Evolutionary conservation across 495 filamentous ascomycete species (phyloP).

Genomic region (Hypoxylon lenormandii): DNA sequence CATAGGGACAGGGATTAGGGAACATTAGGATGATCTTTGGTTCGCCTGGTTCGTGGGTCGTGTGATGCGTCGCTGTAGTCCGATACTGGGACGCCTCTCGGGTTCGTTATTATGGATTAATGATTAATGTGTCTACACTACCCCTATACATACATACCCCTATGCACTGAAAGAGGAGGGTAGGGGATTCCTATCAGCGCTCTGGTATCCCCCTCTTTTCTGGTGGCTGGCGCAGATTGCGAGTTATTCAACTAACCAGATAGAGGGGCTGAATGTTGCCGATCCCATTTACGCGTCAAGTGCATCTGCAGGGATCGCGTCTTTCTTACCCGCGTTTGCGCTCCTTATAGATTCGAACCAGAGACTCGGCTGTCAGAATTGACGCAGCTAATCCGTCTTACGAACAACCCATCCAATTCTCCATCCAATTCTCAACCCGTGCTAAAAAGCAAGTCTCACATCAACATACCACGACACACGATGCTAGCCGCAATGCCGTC

Average conservation of each 20-base stretch:
- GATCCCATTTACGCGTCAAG: constrained; percentile 40
- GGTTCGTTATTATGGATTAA: not conserved
- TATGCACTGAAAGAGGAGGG: not conserved
- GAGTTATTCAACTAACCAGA: not conserved
- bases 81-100: not conserved
- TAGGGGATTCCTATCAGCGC: no score
- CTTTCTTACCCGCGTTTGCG: constrained; percentile 32
- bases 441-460: not conserved
- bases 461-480: constrained; percentile 18
- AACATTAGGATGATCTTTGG: constrained; percentile 25
- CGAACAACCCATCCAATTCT: not conserved
- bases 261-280: not conserved
- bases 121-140: no score
- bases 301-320: constrained; percentile 31
- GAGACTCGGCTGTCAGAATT: constrained; percentile 8
- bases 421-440: no score
- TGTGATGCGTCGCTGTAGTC: constrained; percentile 28
- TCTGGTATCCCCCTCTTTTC: no score
- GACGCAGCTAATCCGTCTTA: constrained; percentile 9
- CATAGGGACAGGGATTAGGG: constrained; percentile 44
- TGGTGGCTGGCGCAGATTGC: not conserved
- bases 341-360: constrained; percentile 4
- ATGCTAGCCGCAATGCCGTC: constrained; percentile 53
- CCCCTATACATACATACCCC: not conserved
- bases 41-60: constrained; percentile 9